Evolutionary conservation across 2,329 filamentous ascomycete species (phyloP).

Genomic region (Plenodomus biglobosus): DNA sequence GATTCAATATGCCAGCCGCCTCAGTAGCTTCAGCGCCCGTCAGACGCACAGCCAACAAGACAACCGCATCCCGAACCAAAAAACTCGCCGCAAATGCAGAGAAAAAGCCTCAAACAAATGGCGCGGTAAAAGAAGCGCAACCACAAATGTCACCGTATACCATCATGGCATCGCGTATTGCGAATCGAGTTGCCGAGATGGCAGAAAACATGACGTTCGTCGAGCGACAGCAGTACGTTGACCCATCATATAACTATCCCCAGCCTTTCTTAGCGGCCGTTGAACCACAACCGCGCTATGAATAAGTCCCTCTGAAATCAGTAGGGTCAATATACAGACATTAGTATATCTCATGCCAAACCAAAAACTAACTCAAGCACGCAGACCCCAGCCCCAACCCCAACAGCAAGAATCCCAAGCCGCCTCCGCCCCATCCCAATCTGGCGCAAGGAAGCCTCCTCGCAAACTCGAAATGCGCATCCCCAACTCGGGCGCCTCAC

Average conservation of each 20-base stretch:
- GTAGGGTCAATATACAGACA: no score
- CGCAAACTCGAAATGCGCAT: constrained; percentile 56
- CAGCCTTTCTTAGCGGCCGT: constrained; percentile 16
- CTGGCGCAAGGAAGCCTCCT: constrained; percentile 44
- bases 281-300: constrained; percentile 13
- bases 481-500: constrained; percentile 37
- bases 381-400: constrained; percentile 25
- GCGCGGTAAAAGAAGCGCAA: constrained; percentile 31
- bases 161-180: constrained; percentile 55
- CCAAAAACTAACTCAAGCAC: not conserved
- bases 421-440: constrained; percentile 5
- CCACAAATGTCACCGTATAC: constrained; percentile 49
- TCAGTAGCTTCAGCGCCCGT: constrained; percentile 40
- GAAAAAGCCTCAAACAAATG: constrained; percentile 29
- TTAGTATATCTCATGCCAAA: no score
- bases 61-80: constrained; percentile 36
- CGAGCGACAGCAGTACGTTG: constrained; percentile 46
- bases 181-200: constrained; percentile 56
- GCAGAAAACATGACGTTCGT: constrained; percentile 57
- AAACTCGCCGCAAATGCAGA: constrained; percentile 24
- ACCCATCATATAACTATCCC: not conserved
- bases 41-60: constrained; percentile 34
- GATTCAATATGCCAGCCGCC: constrained; percentile 31
- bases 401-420: constrained; percentile 18
- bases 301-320: no score